A percentile compares a stretch with the other conserved stretches of the same genome.
These are phyloP conservation scores for Tardiomyces depauwii DNA, from an alignment of 1,139 yeast genomes.

Conservation along the genomic window DNA sequence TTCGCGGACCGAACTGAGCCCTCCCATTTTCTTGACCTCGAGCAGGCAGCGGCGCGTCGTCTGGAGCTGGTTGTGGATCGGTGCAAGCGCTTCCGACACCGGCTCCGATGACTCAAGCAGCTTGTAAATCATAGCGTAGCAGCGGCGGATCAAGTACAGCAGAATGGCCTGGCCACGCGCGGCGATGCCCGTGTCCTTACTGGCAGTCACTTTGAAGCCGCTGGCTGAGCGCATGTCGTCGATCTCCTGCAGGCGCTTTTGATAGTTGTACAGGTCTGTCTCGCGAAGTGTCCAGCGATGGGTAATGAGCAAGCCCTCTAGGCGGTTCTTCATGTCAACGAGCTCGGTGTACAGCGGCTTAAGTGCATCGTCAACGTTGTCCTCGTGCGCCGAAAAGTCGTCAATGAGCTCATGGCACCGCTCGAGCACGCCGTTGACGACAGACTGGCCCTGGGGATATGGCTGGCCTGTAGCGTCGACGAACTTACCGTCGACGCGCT, in stretches of 20 bases:
- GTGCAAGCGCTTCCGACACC: slow-evolving; percentile 84
- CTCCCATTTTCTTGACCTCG: slow-evolving; percentile 88
- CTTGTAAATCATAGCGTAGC: slow-evolving; percentile 82
- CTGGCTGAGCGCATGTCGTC: slow-evolving; percentile 47
- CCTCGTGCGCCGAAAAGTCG: slow-evolving; percentile 55
- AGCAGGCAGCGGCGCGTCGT: slow-evolving; percentile 83
- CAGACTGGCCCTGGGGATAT: slow-evolving; percentile 40
- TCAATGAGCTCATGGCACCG: slow-evolving; percentile 67
- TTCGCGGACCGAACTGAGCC: slow-evolving; percentile 75
- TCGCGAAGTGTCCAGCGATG: slow-evolving; percentile 96
- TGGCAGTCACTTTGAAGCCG: not conserved
- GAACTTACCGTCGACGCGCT: slow-evolving; percentile 34
- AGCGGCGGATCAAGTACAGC: slow-evolving; percentile 71
- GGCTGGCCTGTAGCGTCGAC: slow-evolving; percentile 23
- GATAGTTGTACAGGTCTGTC: slow-evolving; percentile 80
- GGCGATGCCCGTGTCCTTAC: not conserved
- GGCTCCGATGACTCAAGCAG: slow-evolving; percentile 89
- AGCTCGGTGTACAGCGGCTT: slow-evolving; percentile 43
- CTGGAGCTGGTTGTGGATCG: slow-evolving; percentile 82
- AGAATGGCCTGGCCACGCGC: slow-evolving; percentile 50
- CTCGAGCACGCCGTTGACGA: slow-evolving; percentile 39
- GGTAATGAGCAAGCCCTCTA: slow-evolving; percentile 76
- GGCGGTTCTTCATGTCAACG: slow-evolving; percentile 52
- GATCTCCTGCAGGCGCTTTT: slow-evolving; percentile 56
- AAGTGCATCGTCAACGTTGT: slow-evolving; percentile 35